Evolutionary conservation across 1,139 yeast genomes (phyloP).

Genomic region (Suhomyces anneliseae): DNA sequence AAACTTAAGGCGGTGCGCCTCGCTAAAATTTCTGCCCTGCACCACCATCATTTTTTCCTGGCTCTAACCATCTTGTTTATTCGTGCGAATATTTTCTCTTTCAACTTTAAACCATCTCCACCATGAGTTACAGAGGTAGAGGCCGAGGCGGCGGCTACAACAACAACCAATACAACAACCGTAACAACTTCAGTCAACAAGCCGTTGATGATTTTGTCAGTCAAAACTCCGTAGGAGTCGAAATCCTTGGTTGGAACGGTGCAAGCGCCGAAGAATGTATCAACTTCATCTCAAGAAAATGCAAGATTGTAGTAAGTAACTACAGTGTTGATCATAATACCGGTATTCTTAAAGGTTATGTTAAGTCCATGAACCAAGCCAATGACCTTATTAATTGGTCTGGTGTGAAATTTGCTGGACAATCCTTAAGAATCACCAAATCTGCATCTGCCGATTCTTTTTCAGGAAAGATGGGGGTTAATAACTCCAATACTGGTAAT

Average conservation of each 20-base stretch:
- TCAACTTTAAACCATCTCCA: constrained; percentile 4
- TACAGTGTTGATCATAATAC: constrained; percentile 39
- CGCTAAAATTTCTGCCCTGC: no score
- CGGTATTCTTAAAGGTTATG: constrained; percentile 60
- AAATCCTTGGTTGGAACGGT: constrained; percentile 80
- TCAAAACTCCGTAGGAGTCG: constrained; percentile 49
- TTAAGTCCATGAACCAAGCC: constrained; percentile 56
- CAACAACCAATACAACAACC: constrained; percentile 18
- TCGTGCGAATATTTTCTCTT: background rate
- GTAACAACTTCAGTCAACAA: constrained; percentile 21
- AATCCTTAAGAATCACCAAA: constrained; percentile 55
- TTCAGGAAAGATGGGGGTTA: constrained; percentile 18
- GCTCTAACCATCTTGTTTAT: no score
- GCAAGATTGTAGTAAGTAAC: constrained; percentile 56
- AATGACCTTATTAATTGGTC: constrained; percentile 58
- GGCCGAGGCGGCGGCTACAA: constrained; percentile 41
- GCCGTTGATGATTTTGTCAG: constrained; percentile 33
- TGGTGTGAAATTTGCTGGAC: constrained; percentile 83
- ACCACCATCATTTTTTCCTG: no score
- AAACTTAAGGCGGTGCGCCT: no score
- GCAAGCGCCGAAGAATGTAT: constrained; percentile 69
- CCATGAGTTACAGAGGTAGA: constrained; percentile 48
- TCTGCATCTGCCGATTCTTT: constrained; percentile 25
- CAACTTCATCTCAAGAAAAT: constrained; percentile 66
- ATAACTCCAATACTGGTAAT: constrained; percentile 18